Evolutionary conservation across 345 rosid species (phyloP).

Genomic region (Hibiscus syriacus): DNA sequence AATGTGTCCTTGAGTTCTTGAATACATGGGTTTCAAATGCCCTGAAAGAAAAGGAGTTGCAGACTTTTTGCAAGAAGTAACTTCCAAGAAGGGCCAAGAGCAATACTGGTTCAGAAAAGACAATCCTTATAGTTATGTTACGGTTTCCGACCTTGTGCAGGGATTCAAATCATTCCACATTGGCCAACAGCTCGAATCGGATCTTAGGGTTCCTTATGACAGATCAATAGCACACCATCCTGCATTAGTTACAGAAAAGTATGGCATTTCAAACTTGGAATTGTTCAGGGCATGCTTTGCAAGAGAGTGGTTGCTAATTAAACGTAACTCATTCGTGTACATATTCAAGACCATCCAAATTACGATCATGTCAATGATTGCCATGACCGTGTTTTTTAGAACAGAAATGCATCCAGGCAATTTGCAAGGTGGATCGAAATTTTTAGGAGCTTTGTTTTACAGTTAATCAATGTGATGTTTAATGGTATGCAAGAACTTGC

Average conservation of each 20-base stretch:
- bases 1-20: slow-evolving; percentile 54
- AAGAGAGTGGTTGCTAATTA: slow-evolving; percentile 39
- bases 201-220: slow-evolving; percentile 18
- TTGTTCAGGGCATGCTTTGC: slow-evolving; percentile 28
- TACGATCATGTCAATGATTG: slow-evolving; percentile 46
- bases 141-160: slow-evolving; percentile 19
- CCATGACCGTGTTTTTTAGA: slow-evolving; percentile 40
- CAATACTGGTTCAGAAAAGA: slow-evolving; percentile 29
- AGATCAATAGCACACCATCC: slow-evolving; percentile 21
- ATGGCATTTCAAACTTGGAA: slow-evolving; percentile 29
- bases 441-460: slow-evolving; percentile 46
- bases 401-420: slow-evolving; percentile 36
- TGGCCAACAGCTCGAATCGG: slow-evolving; percentile 18
- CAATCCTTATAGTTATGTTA: slow-evolving; percentile 19
- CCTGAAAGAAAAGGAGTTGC: slow-evolving; percentile 10
- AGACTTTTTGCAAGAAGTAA: slow-evolving; percentile 6
- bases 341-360: slow-evolving; percentile 49
- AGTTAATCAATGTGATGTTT: slow-evolving; percentile 49
- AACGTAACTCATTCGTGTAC: slow-evolving; percentile 38
- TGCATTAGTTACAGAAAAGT: slow-evolving; percentile 27
- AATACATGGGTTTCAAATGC: slow-evolving; percentile 22
- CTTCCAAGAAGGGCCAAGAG: slow-evolving; percentile 15
- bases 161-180: slow-evolving; percentile 21
- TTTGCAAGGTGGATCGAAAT: slow-evolving; percentile 27
- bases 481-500: slow-evolving; percentile 58